Evolutionary conservation across 2,329 filamentous ascomycete genomes (phyloP).

Genomic region (Alternaria atra): DNA sequence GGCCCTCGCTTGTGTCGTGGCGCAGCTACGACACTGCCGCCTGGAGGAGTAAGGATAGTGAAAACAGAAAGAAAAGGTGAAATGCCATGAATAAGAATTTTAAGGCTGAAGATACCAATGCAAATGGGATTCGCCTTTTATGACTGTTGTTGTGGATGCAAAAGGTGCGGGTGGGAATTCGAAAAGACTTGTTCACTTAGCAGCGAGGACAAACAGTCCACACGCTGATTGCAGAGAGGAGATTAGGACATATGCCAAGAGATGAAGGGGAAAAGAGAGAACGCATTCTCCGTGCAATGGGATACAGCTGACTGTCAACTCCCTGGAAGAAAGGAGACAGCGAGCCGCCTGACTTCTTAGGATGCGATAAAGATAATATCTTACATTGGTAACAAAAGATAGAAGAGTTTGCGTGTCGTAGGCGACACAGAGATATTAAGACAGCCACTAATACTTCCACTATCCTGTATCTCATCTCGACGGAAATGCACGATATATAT

Average conservation of each 20-base stretch:
- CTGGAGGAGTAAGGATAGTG: too few relatives aligned
- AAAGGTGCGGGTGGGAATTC: background rate
- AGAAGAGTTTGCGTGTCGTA: too few relatives aligned
- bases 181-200: background rate
- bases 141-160: background rate
- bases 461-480: background rate
- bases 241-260: background rate
- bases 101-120: too few relatives aligned
- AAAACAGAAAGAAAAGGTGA: too few relatives aligned
- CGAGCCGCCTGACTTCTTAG: background rate
- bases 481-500: background rate
- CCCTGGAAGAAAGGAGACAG: background rate
- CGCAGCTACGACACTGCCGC: too few relatives aligned
- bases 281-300: background rate
- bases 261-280: background rate
- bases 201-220: background rate
- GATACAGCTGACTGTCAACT: background rate
- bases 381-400: too few relatives aligned
- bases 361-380: too few relatives aligned
- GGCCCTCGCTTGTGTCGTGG: too few relatives aligned
- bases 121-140: background rate
- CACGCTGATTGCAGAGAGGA: background rate
- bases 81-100: too few relatives aligned
- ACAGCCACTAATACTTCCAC: too few relatives aligned
- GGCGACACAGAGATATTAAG: too few relatives aligned